Conservation (phyloP, 2,329 filamentous ascomycete species). For the Arthrinium puccinioides region DNA sequence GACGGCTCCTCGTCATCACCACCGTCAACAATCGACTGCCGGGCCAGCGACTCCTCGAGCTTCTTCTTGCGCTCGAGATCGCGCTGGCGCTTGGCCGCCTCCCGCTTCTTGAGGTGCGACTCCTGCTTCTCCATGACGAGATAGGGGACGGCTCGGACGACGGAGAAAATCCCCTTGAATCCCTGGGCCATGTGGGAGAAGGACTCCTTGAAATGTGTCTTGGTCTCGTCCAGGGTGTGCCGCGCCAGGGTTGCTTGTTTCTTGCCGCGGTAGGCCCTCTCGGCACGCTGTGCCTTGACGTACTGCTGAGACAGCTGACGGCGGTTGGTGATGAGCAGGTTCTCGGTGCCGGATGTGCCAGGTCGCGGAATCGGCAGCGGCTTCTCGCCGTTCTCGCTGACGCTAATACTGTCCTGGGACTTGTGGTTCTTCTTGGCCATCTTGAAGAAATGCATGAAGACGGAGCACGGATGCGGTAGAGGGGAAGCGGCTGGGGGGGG, state of each 20-base stretch:
- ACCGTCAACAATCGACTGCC: slow-evolving; percentile 1
- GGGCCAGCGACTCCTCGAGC: slow-evolving; percentile 23
- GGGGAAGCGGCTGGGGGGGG: no score
- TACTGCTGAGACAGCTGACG: slow-evolving; percentile 29
- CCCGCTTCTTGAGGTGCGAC: slow-evolving; percentile 17
- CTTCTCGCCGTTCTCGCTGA: slow-evolving; percentile 5
- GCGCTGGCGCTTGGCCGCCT: slow-evolving; percentile 21
- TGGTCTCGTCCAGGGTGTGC: slow-evolving; percentile 28
- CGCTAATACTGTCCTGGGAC: slow-evolving; percentile 6
- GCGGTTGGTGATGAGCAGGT: slow-evolving; percentile 29
- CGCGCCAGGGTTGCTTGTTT: slow-evolving; percentile 33
- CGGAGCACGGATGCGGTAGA: not conserved
- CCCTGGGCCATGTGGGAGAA: slow-evolving; percentile 28
- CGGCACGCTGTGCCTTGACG: slow-evolving; percentile 29
- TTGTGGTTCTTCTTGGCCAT: slow-evolving; percentile 6
- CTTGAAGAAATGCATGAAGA: slow-evolving; percentile 3
- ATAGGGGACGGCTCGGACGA: slow-evolving; percentile 25
- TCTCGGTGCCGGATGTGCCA: slow-evolving; percentile 35
- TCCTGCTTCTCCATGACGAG: slow-evolving; percentile 30
- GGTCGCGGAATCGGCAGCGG: slow-evolving; percentile 19
- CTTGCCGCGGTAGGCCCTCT: slow-evolving; percentile 31
- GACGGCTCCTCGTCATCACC: not conserved
- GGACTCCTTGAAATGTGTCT: slow-evolving; percentile 29
- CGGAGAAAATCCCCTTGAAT: slow-evolving; percentile 21
- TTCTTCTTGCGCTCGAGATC: slow-evolving; percentile 26